Evolutionary conservation across 2,329 filamentous ascomycete genomes (phyloP), one percentile per base, ranked within the genome.

Genomic region (Xylaria sp.): DNA sequence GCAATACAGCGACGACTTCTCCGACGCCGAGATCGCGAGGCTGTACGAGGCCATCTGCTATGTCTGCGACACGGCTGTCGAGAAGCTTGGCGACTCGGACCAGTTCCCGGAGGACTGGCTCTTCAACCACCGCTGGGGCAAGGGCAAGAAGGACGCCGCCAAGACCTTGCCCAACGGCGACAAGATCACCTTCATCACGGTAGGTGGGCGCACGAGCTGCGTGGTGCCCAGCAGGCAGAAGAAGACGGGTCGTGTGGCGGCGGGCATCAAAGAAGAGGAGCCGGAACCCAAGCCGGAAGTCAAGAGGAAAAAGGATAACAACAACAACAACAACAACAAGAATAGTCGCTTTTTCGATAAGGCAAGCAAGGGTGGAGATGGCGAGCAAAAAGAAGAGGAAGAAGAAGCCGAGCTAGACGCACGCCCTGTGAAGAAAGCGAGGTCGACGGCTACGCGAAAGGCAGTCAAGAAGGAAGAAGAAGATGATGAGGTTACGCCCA

Each of bases 121-220:
- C 12, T 97, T 97, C 84, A 91, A 92, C 70, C 86, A 97, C 78
- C 88, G 94, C 29, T 98, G 96, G 96, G 89, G 90, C 13, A 97
- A 98, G 77, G 93, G 93, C 23, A 93, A 93, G 77, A 94, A 95
- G 77, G 87, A 86, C 35, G 85, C 88, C 1, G 81, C 86, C 0
- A 88, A 87, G 4, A 87, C 86, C 58, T 81, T 98, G 32, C 95
- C 95, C 0, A 97, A 89, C 72, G 96, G 96, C 0, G 91, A 94
- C 71, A 94, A 92, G 80, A 90, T 98, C 54, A 89, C 90, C 0
- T 96, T 95, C 76, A 81, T 98, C 58, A 98, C 92, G 0, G 95
- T 98, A 0, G 95, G 95, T 0, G 94, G 95, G 1, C 85, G 96
- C 54, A 98, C 96, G 3, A 97, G 93, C 76, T 97, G 94, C 57